These are phyloP conservation scores for Pichia manshurica DNA, from an alignment of 805 yeast genomes.

Conservation along the genomic window DNA sequence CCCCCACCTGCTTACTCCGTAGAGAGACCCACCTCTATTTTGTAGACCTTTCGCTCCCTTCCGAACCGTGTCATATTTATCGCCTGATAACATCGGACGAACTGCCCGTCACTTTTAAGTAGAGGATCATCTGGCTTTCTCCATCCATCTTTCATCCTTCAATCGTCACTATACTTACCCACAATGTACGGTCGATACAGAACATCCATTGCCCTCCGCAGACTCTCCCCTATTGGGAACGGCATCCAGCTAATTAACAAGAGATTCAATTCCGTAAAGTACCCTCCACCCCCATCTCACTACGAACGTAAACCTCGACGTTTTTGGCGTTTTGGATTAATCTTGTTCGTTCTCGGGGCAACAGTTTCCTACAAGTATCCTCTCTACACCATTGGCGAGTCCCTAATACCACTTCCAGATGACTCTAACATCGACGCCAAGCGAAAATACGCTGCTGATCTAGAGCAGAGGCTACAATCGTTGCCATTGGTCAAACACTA, in stretches of 20 bases:
- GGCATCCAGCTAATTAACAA: not conserved
- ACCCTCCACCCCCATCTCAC: constrained; percentile 18
- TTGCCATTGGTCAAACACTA: constrained; percentile 50
- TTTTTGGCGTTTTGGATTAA: not conserved
- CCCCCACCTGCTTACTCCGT: too few species aligned
- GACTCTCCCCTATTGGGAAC: too few species aligned
- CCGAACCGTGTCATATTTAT: too few species aligned
- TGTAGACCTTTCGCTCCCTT: too few species aligned
- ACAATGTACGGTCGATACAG: too few species aligned
- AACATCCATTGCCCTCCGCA: too few species aligned
- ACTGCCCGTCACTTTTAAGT: too few species aligned
- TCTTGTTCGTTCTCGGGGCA: constrained; percentile 25
- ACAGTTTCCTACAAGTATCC: constrained; percentile 25
- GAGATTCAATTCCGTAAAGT: constrained; percentile 13
- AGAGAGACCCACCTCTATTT: too few species aligned
- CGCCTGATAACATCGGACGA: too few species aligned
- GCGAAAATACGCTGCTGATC: constrained; percentile 22
- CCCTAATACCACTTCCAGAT: constrained; percentile 18
- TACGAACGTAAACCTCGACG: constrained; percentile 11
- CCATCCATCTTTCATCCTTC: too few species aligned
- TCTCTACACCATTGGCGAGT: constrained; percentile 24
- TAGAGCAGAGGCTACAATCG: constrained; percentile 44
- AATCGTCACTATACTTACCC: too few species aligned
- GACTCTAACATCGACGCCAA: constrained; percentile 21
- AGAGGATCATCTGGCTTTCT: too few species aligned